These are phyloP conservation scores for Sanghuangporus baumii DNA, from an alignment of 1,284 basidiomycete species.

Conservation along the genomic window DNA sequence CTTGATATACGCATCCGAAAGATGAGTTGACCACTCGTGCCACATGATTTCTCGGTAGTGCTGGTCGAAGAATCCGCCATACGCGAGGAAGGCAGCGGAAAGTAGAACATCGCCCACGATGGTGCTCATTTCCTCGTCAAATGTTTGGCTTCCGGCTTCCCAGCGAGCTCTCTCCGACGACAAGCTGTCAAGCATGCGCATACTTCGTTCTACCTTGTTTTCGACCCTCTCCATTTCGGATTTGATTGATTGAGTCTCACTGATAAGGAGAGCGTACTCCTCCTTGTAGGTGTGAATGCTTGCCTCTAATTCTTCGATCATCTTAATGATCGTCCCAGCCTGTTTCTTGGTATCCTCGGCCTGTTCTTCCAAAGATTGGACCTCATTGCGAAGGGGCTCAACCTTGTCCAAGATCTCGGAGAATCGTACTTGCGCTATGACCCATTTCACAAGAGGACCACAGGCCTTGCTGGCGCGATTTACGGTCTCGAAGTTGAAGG, in stretches of 20 bases:
- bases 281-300: slow-evolving; percentile 96
- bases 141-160: slow-evolving; percentile 93
- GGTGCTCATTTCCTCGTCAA: slow-evolving; percentile 98
- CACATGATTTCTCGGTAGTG: slow-evolving; percentile 97
- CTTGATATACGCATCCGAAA: slow-evolving; percentile 85
- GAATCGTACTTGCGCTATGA: slow-evolving; percentile 93
- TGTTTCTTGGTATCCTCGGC: slow-evolving; percentile 93
- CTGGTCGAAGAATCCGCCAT: slow-evolving; percentile 98
- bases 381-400: slow-evolving; percentile 94
- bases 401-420: slow-evolving; percentile 98
- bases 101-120: slow-evolving; percentile 96
- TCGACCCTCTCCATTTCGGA: slow-evolving; percentile 97
- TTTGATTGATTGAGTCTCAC: slow-evolving; percentile 97
- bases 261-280: slow-evolving; percentile 96
- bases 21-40: slow-evolving; percentile 90
- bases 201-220: slow-evolving; percentile 94
- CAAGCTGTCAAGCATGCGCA: slow-evolving; percentile 91
- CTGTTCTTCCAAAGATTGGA: slow-evolving; percentile 87
- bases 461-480: slow-evolving; percentile 96
- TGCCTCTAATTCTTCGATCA: slow-evolving; percentile 89
- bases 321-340: slow-evolving; percentile 83
- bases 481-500: slow-evolving; percentile 94
- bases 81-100: slow-evolving; percentile 95
- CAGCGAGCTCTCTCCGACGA: slow-evolving; percentile 94
- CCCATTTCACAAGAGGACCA: slow-evolving; percentile 98